Evolutionary conservation across 306 rosid genomes (phyloP), one percentile per base, ranked within the genome.

Genomic region (Argentina anserina): DNA sequence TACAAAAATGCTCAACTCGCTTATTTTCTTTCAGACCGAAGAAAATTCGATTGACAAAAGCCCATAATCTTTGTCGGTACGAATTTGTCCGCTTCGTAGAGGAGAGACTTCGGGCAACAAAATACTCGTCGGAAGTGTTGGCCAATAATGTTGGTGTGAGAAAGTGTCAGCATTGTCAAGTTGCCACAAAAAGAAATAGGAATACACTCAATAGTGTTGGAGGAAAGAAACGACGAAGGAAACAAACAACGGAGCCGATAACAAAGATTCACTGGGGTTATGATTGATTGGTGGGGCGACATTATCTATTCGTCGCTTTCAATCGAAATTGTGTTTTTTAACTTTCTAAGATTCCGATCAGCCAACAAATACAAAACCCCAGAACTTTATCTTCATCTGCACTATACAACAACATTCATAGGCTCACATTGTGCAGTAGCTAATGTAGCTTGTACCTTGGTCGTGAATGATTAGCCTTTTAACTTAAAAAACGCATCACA

Each of bases 271-370:
- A 39, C 26, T 9, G 29, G 20, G 10, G 21, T 17, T 5, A n/a
- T 33, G 80, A 28, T 58, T 66, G 63, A 76, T 47, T 67, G 75
- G 9, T 43, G 59, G 36, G 59, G 23, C 76, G 26, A 42, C 3
- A 39, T 36, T 58, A 31, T 42, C 34, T 66, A 46, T 67, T 59
- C 14, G 63, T 56, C 33, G 8, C 58, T 61, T 41, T 20, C 63
- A n/a, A 61, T 85, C 14, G 68, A 67, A 84, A 26, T 56, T 25
- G 12, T 25, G 62, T 25, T 55, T 52, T 55, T 64, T 25, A 3
- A 69, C 76, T 76, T 77, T 77, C 46, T 29, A 73, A 81, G 81
- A 81, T 77, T 77, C 79, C 70, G 15, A 72, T 76, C 25, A 15
- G 58, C 64, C 42, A 12, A 33, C 7, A 33, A 7, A 9, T 36